Base-by-base conservation (phyloP, 805 yeast genomes). In the Ogataea wickerhamii region DNA sequence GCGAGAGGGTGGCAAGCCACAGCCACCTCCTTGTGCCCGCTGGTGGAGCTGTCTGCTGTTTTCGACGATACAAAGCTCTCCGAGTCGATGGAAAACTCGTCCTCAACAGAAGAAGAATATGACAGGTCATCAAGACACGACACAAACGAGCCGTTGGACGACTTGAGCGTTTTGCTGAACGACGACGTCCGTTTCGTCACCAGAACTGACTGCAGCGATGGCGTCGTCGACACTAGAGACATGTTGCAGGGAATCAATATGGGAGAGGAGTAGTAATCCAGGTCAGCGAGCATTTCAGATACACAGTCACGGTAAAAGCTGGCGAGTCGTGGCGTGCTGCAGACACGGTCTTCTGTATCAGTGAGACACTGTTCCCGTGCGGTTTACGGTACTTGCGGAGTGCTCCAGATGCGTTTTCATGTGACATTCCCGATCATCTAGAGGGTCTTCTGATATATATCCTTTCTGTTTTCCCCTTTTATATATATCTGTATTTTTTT, bases 181-280 rank as follows among this genome's bases (percentile, higher is more conserved):
- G 45, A 41, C 1, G 48, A 42, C 17, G 37, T 32, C 27, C 42
- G 36, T 12, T 35, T 38, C 11, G 37, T 29, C 20, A 29, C 32
- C 14, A 47, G 21, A 19, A 44, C 37, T 2, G 47, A 41, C 18
- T 47, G 48, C 18, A 47, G 28, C 6, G 48, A 43, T 2, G 51
- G 48, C 6, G 51, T 47, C 5, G 45, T 29, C 19, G 47, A 43
- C n/a, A 37, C 28, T 1, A 43, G 11, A 21, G 29, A 25, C 37
- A 34, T 28, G 20, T 18, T 29, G 6, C 22, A 7, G 20, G 32
- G 32, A 16, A 29, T 29, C 11, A 18, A 16, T 8, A 29, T 17
- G 6, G 32, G 32, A 19, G 22, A 17, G 12, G 32, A 10, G 22
- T 29, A 29, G 14, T 7, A 8, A 8, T 18, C 13, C 13, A 18